Percentiles rank a stretch among this genome's conserved stretches.
These are phyloP conservation scores for Zoysia matrella DNA, from an alignment of 202 grass and related monocot genomes.

Conservation along the genomic window DNA sequence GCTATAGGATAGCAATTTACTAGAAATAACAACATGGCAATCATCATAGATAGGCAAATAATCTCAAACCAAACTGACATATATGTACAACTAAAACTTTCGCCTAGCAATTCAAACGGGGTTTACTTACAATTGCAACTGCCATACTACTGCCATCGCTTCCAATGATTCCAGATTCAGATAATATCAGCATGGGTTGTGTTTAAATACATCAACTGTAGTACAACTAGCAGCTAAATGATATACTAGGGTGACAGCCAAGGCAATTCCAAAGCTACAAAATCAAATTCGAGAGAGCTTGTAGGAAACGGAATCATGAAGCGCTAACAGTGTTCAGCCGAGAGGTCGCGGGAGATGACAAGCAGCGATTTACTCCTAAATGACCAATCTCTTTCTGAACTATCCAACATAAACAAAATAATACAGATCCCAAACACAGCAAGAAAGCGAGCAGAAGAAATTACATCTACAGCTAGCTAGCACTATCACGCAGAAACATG, in stretches of 20 bases:
- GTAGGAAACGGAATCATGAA: not conserved
- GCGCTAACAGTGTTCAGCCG: not conserved
- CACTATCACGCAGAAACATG: not conserved
- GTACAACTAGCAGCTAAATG: not conserved
- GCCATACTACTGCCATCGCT: not conserved
- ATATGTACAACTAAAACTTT: not conserved
- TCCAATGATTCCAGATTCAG: not conserved
- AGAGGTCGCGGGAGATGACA: not conserved
- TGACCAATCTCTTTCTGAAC: too few species aligned
- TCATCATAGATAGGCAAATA: not conserved
- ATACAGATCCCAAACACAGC: not conserved
- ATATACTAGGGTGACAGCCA: not conserved
- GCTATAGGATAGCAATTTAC: not conserved
- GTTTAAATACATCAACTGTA: not conserved
- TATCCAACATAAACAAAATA: not conserved
- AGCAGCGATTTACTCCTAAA: not conserved
- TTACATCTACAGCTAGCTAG: not conserved
- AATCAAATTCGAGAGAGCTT: not conserved
- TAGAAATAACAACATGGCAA: not conserved
- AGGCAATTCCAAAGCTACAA: not conserved
- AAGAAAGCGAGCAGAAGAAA: not conserved
- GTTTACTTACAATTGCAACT: not conserved
- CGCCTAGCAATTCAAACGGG: not conserved
- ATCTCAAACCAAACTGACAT: not conserved
- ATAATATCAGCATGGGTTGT: not conserved